Conservation (phyloP, 2,329 filamentous ascomycete genomes). For the Cladobotryum protrusum region DNA sequence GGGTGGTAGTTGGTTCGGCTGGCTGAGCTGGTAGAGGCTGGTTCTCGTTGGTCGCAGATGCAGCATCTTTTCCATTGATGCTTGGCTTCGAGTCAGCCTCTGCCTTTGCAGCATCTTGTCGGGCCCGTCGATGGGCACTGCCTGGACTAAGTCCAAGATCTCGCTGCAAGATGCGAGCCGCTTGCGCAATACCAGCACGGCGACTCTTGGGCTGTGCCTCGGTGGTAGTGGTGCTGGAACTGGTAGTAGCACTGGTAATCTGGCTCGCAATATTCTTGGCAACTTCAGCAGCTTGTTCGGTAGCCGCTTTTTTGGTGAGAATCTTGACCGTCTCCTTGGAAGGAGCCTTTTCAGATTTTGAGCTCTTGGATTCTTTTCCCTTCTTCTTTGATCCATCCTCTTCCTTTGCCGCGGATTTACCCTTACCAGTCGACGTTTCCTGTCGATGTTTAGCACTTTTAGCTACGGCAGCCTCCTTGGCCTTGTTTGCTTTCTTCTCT, state of each 20-base stretch:
- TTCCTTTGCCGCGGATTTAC: conserved; percentile 35
- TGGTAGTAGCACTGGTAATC: conserved; percentile 19
- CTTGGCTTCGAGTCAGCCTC: conserved; percentile 41
- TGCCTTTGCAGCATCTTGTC: conserved; percentile 52
- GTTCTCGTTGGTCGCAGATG: conserved; percentile 11
- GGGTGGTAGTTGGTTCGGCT: conserved; percentile 13
- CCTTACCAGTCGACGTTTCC: conserved; percentile 47
- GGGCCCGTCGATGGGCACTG: conserved; percentile 54
- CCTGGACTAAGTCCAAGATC: conserved; percentile 60
- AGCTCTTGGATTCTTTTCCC: conserved; percentile 52
- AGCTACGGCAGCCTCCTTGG: conserved; percentile 44
- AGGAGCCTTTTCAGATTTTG: conserved; percentile 44
- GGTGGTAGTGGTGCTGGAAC: conserved; percentile 7
- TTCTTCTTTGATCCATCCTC: conserved; percentile 58
- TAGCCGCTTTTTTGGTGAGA: conserved; percentile 51
- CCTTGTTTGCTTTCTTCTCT: conserved; percentile 80
- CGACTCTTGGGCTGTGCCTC: conserved; percentile 40
- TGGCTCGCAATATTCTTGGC: conserved; percentile 38
- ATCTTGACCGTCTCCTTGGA: conserved; percentile 56
- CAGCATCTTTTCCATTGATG: conserved; percentile 30
- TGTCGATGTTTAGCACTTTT: conserved; percentile 50
- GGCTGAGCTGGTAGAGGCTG: conserved; percentile 15
- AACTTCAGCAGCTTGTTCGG: conserved; percentile 42
- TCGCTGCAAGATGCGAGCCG: conserved; percentile 58
- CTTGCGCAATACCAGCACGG: conserved; percentile 55